Evolutionary conservation across 2,329 filamentous ascomycete species (phyloP), one percentile per base, ranked within the genome.

Genomic region (Colletotrichum destructivum): DNA sequence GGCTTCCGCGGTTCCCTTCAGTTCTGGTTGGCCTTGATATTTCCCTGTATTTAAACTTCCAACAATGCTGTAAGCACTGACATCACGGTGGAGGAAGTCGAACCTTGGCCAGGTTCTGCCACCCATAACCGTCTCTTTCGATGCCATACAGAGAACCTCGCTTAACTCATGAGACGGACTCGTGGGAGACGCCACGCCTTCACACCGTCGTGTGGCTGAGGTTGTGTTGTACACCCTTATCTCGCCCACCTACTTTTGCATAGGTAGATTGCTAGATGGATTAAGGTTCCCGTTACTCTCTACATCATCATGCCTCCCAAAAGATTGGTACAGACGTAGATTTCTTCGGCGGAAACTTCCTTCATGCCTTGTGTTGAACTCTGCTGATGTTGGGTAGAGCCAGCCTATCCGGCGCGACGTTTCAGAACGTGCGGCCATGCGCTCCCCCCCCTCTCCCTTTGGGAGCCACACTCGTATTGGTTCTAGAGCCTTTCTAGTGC

Each of bases 221-320:
- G 11, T 21, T 3, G 12, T 11, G 12, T 9, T 6, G 54, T 23
- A 42, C 38, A 38, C 8, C 44, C 3, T 13, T 52, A 62, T 12
- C 35, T 13, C 7, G 3, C n/a, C 5, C 5, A 23, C 13, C 11
- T 7, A 2, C 6, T 12, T 12, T 26, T 13, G 9, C 16, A n/a
- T 3, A n/a, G 21, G 3, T 0, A 2, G 4, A 1, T 13, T 4
- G n/a, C 16, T 26, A 35, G 11, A 23, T 3, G 2, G 1, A n/a
- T 18, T n/a, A 51, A 23, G 16, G 4, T 62, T 42, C 7, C 13
- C 4, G 60, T 42, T 62, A 62, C 16, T 8, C 18, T n/a, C 11
- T 40, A 42, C 23, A 26, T 26, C 26, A 26, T 4, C 26, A 4
- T 26, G 4, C 40, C 5, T 15, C 4, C 31, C n/a, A 6, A 15